Conservation (phyloP, 225 moss, liverwort and hornwort genomes). For the Sphagnum contortum region DNA sequence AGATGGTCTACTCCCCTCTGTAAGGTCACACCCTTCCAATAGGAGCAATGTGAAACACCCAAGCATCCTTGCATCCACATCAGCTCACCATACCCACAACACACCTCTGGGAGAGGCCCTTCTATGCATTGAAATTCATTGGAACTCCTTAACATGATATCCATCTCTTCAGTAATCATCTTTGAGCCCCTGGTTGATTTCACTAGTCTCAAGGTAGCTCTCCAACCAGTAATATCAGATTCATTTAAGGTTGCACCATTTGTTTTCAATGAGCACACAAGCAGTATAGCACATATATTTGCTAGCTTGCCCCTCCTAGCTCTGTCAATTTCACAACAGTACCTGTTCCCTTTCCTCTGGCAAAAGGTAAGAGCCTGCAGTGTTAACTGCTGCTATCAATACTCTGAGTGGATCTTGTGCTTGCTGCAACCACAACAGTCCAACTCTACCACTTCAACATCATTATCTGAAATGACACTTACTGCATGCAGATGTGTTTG, state of each 20-base stretch:
- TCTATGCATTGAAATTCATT: too few species aligned
- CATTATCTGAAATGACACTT: neutral
- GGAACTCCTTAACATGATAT: too few species aligned
- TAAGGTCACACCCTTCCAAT: too few species aligned
- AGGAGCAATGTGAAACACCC: too few species aligned
- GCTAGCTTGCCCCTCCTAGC: neutral
- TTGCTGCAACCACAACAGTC: slow-evolving; percentile 40
- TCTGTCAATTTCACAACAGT: slow-evolving; percentile 4
- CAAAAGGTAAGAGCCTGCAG: slow-evolving; percentile 48
- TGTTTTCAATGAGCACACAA: slow-evolving; percentile 3
- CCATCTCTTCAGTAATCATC: too few species aligned
- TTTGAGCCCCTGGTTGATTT: neutral
- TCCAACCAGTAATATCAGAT: neutral
- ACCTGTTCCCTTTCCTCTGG: slow-evolving; percentile 87
- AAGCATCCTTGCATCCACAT: too few species aligned
- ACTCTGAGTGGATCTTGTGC: slow-evolving; percentile 72
- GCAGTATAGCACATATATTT: slow-evolving; percentile 2
- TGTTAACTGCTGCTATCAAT: slow-evolving; percentile 58
- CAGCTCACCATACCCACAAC: too few species aligned
- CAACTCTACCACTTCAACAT: slow-evolving; percentile 1
- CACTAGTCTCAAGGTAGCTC: neutral
- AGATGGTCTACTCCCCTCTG: too few species aligned
- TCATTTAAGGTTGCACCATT: neutral
- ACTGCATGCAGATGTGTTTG: too few species aligned
- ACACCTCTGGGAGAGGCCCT: too few species aligned